Evolutionary conservation across 208 protist species (phyloP), one percentile per base, ranked within the genome.

Genomic region (Wallacemonas sp.): DNA sequence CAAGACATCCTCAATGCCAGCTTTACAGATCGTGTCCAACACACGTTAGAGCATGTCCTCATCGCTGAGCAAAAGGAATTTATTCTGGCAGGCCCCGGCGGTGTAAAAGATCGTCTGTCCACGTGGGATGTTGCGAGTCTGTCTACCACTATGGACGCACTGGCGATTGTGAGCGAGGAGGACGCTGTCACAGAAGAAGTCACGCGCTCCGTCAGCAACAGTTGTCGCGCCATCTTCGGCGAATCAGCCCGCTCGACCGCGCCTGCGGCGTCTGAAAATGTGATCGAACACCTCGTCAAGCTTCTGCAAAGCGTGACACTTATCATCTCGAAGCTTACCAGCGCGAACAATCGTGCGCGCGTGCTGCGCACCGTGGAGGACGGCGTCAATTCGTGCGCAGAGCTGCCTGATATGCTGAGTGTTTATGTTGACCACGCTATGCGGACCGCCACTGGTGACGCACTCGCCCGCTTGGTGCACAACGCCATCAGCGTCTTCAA

Each of bases 401-500:
- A 58, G 29, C 52, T 58, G 14, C 29, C 78, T 55, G 80, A 87
- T 26, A 72, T 69, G 38, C 72, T 90, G 29, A 80, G 80, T 9
- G 44, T 73, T 24, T 94, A 88, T 56, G 83, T 83, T 56, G 88
- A 94, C 38, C 39, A 21, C 19, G 64, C 74, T 23, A 73, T 91
- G 38, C 78, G 74, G 17, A 57, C 69, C 29, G 47, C 55, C 24
- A 68, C 47, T 11, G 47, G 43, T 21, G 72, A 77, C 9, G 44
- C 34, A 32, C 47, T 78, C 26, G 56, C 66, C 14, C 11, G 44
- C 2, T 33, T 87, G 38, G 61, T 67, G 19, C 32, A 74, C 46
- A 52, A 83, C 39, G 78, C 78, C 0, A 60, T 88, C 23, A 67
- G 41, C 36, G 58, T 95, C 49, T 80, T 87, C 71, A 69, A 75